Evolutionary conservation across 2,329 filamentous ascomycete genomes (phyloP).

Genomic region (Talaromyces atroroseus): DNA sequence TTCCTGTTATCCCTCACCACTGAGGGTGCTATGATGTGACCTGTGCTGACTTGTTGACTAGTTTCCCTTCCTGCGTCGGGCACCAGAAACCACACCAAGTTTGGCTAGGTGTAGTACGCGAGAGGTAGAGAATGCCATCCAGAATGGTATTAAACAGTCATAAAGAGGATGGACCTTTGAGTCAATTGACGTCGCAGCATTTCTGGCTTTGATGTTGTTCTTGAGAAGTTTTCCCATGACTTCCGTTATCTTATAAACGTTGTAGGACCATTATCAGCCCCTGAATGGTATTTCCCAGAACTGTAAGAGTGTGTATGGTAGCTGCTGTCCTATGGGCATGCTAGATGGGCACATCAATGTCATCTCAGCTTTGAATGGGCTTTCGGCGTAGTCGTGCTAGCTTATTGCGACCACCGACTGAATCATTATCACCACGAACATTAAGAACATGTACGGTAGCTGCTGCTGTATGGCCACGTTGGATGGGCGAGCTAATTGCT

Average conservation of each 20-base stretch:
- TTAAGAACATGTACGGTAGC: too few relatives aligned
- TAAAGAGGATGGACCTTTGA: too few relatives aligned
- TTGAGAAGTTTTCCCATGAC: too few relatives aligned
- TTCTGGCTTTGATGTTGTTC: neutral
- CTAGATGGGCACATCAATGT: neutral
- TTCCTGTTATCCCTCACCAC: neutral
- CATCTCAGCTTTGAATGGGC: too few relatives aligned
- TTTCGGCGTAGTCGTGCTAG: too few relatives aligned
- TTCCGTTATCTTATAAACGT: too few relatives aligned
- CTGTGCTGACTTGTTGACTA: neutral
- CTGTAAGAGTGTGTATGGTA: neutral
- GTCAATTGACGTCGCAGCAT: too few relatives aligned
- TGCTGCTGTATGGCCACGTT: neutral
- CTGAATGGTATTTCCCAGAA: neutral
- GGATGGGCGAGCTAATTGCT: neutral
- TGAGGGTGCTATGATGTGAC: too few relatives aligned
- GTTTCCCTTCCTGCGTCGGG: neutral
- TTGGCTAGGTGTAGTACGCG: neutral
- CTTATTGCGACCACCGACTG: too few relatives aligned
- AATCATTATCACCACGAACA: too few relatives aligned
- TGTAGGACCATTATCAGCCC: too few relatives aligned
- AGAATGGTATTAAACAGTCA: neutral
- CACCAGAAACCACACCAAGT: neutral
- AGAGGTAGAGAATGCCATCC: neutral
- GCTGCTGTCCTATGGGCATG: neutral